Conservation (phyloP, 202 grass and related monocot genomes). For the Eragrostis tef region DNA sequence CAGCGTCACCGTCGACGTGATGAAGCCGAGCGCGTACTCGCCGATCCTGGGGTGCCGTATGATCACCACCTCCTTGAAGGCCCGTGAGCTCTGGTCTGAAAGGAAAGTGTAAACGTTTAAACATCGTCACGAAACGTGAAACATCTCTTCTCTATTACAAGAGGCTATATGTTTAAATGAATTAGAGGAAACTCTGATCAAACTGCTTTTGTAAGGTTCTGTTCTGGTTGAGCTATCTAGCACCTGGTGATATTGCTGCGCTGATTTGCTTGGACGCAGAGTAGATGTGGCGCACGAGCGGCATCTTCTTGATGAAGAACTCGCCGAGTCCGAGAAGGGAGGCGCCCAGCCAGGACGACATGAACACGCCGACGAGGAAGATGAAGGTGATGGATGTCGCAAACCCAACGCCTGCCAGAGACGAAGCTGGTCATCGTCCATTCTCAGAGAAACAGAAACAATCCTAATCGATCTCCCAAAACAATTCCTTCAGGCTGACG, state of each 20-base stretch:
- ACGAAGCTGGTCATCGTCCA: no score
- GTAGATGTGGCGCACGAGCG: constrained; percentile 70
- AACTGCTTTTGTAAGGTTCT: no score
- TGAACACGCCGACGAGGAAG: constrained; percentile 71
- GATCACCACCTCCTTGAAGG: constrained; percentile 83
- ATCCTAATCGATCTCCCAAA: no score
- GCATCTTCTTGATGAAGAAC: constrained; percentile 77
- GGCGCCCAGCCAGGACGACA: constrained; percentile 70
- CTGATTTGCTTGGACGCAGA: constrained; percentile 81
- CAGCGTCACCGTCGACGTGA: constrained; percentile 68
- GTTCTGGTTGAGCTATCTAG: no score
- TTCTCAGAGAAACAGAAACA: no score
- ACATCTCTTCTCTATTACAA: not conserved
- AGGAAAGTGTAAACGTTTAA: not conserved
- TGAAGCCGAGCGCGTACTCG: constrained; percentile 78
- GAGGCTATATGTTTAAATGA: not conserved
- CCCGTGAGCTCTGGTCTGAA: constrained; percentile 68
- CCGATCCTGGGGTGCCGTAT: constrained; percentile 70
- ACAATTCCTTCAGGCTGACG: no score
- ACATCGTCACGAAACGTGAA: no score
- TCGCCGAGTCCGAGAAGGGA: constrained; percentile 75
- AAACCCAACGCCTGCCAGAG: constrained; percentile 72
- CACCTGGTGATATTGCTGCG: constrained; percentile 75
- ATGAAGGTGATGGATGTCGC: constrained; percentile 75
- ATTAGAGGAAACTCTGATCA: not conserved